These are phyloP conservation scores for Arctostaphylos glauca DNA, from an alignment of 148 eudicot species.

Conservation along the genomic window DNA sequence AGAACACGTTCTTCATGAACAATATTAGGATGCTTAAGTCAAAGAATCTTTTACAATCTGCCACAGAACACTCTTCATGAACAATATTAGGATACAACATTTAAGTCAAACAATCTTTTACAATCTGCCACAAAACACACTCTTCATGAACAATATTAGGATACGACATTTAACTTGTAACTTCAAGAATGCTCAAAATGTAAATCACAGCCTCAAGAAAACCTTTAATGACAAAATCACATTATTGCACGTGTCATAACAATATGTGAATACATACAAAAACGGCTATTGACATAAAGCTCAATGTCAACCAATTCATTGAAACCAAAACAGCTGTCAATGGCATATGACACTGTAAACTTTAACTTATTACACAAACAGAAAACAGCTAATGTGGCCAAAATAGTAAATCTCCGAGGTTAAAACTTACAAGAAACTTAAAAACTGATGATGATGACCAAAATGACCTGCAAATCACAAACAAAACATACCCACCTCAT, in stretches of 20 bases:
- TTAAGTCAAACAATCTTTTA: neutral
- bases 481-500: neutral
- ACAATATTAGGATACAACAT: no score
- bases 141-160: neutral
- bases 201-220: neutral
- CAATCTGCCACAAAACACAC: neutral
- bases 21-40: neutral
- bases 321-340: neutral
- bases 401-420: neutral
- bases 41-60: no score
- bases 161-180: neutral
- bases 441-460: neutral
- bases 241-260: neutral
- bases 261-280: neutral
- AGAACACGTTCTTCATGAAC: no score
- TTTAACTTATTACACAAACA: neutral
- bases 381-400: neutral
- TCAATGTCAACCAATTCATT: neutral
- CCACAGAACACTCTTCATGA: no score
- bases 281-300: neutral
- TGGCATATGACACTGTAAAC: neutral
- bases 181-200: neutral
- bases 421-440: constrained; percentile 1
- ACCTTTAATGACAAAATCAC: neutral
- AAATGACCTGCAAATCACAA: neutral